phyloP scores from a whole-genome alignment of 2,329 filamentous ascomycete genomes.

The Penicillium sp. region DNA sequence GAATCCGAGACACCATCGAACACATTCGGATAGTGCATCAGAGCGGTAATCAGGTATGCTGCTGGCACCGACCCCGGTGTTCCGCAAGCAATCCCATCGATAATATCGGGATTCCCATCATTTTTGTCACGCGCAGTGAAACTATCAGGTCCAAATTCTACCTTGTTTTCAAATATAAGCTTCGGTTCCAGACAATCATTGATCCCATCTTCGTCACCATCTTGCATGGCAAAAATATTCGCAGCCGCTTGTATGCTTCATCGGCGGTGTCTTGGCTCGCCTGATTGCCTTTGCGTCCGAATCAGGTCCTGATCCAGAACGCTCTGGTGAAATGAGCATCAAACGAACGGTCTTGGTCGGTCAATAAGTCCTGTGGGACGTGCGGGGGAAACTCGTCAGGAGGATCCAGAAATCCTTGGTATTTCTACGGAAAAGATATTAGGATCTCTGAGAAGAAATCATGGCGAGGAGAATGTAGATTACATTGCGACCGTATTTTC shows the following conservation, averaged over 20 bases:
- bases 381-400: constrained; percentile 8
- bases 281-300: constrained; percentile 7
- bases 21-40: constrained; percentile 18
- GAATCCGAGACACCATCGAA: constrained; percentile 12
- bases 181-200: too few relatives aligned
- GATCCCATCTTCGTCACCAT: too few relatives aligned
- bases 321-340: constrained; percentile 3
- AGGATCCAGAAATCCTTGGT: too few relatives aligned
- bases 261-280: constrained; percentile 14
- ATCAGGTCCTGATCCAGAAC: constrained; percentile 22
- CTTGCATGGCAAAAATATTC: neutral
- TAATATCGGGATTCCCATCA: constrained; percentile 1
- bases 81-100: constrained; percentile 13
- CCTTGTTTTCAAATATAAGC: neutral
- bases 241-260: constrained; percentile 10
- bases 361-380: constrained; percentile 12
- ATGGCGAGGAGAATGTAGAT: too few relatives aligned
- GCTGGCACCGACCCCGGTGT: constrained; percentile 14
- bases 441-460: too few relatives aligned
- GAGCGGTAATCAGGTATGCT: constrained; percentile 13
- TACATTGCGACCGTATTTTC: constrained; percentile 18
- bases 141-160: neutral
- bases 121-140: too few relatives aligned
- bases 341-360: constrained; percentile 8
- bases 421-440: too few relatives aligned